Evolutionary conservation across 164 flowering plant genomes (phyloP), one percentile per base, ranked within the genome.

Genomic region (Annona cherimola): DNA sequence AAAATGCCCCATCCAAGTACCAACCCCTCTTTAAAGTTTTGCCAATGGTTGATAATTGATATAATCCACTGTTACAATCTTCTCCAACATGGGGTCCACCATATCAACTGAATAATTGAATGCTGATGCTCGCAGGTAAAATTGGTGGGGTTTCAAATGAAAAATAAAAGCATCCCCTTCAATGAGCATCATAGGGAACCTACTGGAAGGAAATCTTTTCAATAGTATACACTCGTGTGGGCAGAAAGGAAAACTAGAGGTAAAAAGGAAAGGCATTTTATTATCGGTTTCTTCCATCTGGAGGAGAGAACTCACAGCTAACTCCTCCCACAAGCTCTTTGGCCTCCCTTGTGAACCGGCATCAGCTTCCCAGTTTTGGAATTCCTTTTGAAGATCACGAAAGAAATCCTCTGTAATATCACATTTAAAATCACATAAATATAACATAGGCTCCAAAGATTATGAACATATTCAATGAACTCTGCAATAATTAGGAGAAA

Each of bases 301-400:
- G 16, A 26, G 67, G 67, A 40, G 50, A 61, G 50, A 3, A 71
- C 94, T 81, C 66, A 95, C 99, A 74, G 96, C 90, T 76, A 92
- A 80, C 78, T 95, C 98, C 74, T 95, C 99, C 98, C 98, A 92
- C 63, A 92, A 85, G 80, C 96, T 92, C 83, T 90, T 95, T 61
- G 97, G 98, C 72, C 84, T 89, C 69, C 85, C 96, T 80, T 92
- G 93, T 70, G 96, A 78, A 74, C 82, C 68, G 74, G 83, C 86
- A 78, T 72, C 86, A 54, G 89, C 89, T 78, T 92, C 97, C 98
- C 98, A 89, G 72, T 87, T 92, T 63, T 70, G 84, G 61, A 83
- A 91, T 83, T 95, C 99, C 76, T 83, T 87, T 84, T 93, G 96
- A 70, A 92, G 84, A 71, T 92, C 99, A 71, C 77, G 87, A 50